phyloP scores from a whole-genome alignment of 1,139 yeast species.

The Hansenula lynferdii region DNA sequence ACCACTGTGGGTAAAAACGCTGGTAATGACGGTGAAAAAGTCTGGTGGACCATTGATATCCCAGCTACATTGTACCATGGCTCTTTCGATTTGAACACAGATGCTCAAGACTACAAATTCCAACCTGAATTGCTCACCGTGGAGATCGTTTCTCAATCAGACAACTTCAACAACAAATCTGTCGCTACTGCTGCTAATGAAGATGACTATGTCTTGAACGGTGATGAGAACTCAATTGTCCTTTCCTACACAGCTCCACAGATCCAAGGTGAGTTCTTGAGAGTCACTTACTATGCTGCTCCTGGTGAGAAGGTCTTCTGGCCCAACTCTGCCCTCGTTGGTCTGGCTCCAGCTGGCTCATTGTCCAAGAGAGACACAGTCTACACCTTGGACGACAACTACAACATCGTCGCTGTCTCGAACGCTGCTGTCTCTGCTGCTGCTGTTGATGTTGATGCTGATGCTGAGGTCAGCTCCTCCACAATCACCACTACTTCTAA shows the following conservation, averaged over 20 bases:
- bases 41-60: slow-evolving; percentile 6
- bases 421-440: not conserved
- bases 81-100: slow-evolving; percentile 5
- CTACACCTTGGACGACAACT: not conserved
- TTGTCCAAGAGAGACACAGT: slow-evolving; percentile 2
- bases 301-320: slow-evolving; percentile 1
- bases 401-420: slow-evolving; percentile 1
- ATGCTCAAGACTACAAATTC: slow-evolving; percentile 6
- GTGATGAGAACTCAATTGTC: not conserved
- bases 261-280: not conserved
- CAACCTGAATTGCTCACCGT: slow-evolving; percentile 1
- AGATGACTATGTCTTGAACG: not conserved
- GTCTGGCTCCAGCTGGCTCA: not conserved
- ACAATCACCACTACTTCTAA: too few species aligned
- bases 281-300: slow-evolving; percentile 2
- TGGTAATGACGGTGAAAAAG: slow-evolving; percentile 4
- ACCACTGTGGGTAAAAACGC: slow-evolving; percentile 1
- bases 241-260: not conserved
- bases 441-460: not conserved
- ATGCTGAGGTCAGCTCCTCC: too few species aligned
- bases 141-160: slow-evolving; percentile 2
- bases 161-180: slow-evolving; percentile 5
- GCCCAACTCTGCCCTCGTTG: slow-evolving; percentile 1
- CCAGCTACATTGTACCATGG: slow-evolving; percentile 6
- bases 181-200: slow-evolving; percentile 1